These are phyloP conservation scores for Pezicula radicicola DNA, from an alignment of 2,329 filamentous ascomycete species.

Conservation along the genomic window DNA sequence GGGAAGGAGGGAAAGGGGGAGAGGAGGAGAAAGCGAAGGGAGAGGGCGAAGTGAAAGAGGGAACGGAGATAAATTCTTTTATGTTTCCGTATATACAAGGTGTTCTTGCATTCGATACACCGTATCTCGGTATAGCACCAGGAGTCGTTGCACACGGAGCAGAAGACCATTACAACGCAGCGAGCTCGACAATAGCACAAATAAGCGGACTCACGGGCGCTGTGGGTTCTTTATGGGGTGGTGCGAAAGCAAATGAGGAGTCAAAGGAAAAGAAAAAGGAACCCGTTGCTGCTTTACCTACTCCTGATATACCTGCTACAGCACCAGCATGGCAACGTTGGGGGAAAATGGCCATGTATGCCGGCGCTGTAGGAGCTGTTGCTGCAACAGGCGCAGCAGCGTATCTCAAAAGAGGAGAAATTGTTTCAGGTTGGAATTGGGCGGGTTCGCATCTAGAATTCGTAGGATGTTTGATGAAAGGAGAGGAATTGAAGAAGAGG, in stretches of 20 bases:
- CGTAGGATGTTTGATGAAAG: constrained; percentile 82
- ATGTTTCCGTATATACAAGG: constrained; percentile 95
- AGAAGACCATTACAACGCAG: constrained; percentile 79
- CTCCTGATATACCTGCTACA: constrained; percentile 37
- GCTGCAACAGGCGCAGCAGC: constrained; percentile 81
- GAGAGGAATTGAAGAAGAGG: constrained; percentile 75
- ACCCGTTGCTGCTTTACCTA: constrained; percentile 33
- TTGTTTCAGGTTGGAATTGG: constrained; percentile 76
- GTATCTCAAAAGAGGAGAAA: constrained; percentile 79
- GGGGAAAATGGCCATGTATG: constrained; percentile 82
- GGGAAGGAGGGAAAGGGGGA: too few relatives aligned
- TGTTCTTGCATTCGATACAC: constrained; percentile 90
- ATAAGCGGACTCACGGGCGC: constrained; percentile 63
- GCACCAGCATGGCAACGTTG: constrained; percentile 67
- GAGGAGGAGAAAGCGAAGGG: neutral
- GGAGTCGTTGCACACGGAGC: constrained; percentile 83
- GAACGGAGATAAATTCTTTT: constrained; percentile 52
- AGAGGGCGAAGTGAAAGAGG: neutral
- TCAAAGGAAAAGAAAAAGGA: constrained; percentile 29
- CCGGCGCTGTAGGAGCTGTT: constrained; percentile 79
- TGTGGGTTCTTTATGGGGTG: constrained; percentile 57
- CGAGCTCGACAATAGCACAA: constrained; percentile 65
- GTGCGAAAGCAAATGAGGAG: constrained; percentile 23
- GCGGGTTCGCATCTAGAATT: constrained; percentile 90
- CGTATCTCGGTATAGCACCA: constrained; percentile 78